Conservation (phyloP, 345 rosid genomes). For the Salix koriyanagi region DNA sequence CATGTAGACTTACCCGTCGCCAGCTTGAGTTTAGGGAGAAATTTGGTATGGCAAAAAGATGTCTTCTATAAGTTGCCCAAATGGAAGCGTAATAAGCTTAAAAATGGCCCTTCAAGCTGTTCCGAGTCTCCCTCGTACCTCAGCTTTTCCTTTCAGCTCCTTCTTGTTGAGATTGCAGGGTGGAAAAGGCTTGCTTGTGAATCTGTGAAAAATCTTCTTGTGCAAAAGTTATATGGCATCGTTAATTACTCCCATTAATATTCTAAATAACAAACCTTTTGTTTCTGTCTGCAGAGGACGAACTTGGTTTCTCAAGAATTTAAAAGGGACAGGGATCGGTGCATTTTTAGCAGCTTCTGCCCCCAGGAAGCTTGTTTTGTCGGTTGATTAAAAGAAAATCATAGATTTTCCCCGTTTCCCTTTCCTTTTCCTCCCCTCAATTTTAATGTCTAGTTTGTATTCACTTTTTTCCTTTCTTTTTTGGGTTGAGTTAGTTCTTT, state of each 20-base stretch:
- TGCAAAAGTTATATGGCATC: neutral
- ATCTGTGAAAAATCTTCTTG: constrained; percentile 24
- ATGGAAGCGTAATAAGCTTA: constrained; percentile 99
- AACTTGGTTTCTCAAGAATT: constrained; percentile 26
- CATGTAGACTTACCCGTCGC: constrained; percentile 68
- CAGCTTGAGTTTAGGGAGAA: constrained; percentile 79
- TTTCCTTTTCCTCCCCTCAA: too few species aligned
- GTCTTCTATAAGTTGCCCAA: constrained; percentile 84
- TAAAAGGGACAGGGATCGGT: constrained; percentile 75
- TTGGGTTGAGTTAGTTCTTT: constrained; percentile 38
- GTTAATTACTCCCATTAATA: neutral
- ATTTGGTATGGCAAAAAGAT: constrained; percentile 77
- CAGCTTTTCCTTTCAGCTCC: constrained; percentile 25
- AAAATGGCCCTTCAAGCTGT: constrained; percentile 74
- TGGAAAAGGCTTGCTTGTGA: constrained; percentile 30
- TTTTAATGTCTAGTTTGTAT: neutral
- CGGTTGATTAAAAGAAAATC: constrained; percentile 16
- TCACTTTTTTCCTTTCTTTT: neutral
- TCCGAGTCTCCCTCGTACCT: constrained; percentile 41
- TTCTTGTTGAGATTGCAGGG: constrained; percentile 32
- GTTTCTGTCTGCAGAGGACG: constrained; percentile 35
- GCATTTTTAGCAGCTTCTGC: constrained; percentile 88
- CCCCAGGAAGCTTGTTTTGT: constrained; percentile 48
- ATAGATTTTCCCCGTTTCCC: neutral
- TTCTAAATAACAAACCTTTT: constrained; percentile 12